Percentiles rank a stretch among this genome's conserved stretches.
These are phyloP conservation scores for Ogataea pini DNA, from an alignment of 805 yeast species.

Conservation along the genomic window DNA sequence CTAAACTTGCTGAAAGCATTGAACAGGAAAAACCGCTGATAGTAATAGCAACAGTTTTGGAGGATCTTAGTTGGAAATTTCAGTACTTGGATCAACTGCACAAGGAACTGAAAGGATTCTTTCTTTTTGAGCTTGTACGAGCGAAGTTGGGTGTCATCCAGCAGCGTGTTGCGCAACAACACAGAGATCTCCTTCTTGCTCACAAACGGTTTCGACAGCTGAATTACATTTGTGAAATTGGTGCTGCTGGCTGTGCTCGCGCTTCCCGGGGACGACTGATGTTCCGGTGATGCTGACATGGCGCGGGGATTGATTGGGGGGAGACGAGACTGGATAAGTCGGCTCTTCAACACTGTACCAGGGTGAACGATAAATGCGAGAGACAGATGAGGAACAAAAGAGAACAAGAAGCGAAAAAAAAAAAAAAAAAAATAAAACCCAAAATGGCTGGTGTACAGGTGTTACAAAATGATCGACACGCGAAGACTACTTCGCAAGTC, in stretches of 20 bases:
- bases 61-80: constrained; percentile 72
- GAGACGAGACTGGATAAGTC: too few relatives aligned
- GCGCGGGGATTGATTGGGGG: too few relatives aligned
- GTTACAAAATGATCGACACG: not conserved
- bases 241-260: constrained; percentile 5
- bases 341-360: too few relatives aligned
- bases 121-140: constrained; percentile 26
- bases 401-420: not conserved
- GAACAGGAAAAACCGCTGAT: constrained; percentile 69
- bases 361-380: too few relatives aligned
- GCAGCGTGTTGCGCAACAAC: constrained; percentile 22
- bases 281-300: constrained; percentile 20
- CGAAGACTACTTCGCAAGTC: too few relatives aligned
- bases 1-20: constrained; percentile 57
- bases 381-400: too few relatives aligned
- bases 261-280: constrained; percentile 6
- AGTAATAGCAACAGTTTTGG: constrained; percentile 69
- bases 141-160: constrained; percentile 24
- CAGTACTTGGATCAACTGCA: constrained; percentile 51
- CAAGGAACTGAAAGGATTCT: constrained; percentile 53
- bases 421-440: not conserved
- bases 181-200: constrained; percentile 30
- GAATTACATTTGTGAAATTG: constrained; percentile 21
- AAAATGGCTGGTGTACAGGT: not conserved
- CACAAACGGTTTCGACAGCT: constrained; percentile 39